Evolutionary conservation across 1,139 yeast genomes (phyloP).

Genomic region (Saccharomycopsis crataegensis): DNA sequence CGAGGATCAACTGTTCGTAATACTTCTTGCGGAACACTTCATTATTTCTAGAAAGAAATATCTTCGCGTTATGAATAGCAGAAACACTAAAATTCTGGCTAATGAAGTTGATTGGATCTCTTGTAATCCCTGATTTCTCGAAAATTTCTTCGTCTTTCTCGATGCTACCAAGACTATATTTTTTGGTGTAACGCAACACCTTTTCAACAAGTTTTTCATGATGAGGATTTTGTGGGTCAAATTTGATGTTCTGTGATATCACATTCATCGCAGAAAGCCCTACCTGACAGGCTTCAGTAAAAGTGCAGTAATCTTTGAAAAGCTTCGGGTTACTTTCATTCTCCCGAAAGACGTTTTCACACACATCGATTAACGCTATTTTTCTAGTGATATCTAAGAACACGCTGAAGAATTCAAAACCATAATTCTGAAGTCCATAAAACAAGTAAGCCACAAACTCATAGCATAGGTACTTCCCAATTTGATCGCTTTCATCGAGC

Average conservation of each 20-base stretch:
- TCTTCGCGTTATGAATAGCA: neutral
- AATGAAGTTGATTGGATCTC: constrained; percentile 6
- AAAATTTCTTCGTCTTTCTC: constrained; percentile 1
- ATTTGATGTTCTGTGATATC: neutral
- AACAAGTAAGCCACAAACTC: constrained; percentile 3
- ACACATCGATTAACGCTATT: neutral
- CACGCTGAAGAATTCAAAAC: neutral
- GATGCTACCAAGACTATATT: neutral
- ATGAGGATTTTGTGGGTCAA: constrained; percentile 1
- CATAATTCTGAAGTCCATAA: neutral
- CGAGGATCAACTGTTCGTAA: constrained; percentile 14
- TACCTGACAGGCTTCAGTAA: neutral
- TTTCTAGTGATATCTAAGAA: neutral
- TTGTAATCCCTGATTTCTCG: constrained; percentile 12
- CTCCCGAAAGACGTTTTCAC: neutral
- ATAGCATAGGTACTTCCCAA: neutral
- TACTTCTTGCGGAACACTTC: constrained; percentile 11
- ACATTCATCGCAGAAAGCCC: neutral
- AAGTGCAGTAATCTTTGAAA: neutral
- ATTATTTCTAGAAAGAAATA: neutral
- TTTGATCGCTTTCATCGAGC: neutral
- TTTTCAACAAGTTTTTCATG: constrained; percentile 9
- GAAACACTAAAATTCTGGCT: constrained; percentile 4
- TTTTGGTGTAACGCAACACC: constrained; percentile 4
- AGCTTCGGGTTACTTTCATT: neutral